Evolutionary conservation across 2,329 filamentous ascomycete genomes (phyloP), one percentile per base, ranked within the genome.

Genomic region (Leptographium galeiforme): DNA sequence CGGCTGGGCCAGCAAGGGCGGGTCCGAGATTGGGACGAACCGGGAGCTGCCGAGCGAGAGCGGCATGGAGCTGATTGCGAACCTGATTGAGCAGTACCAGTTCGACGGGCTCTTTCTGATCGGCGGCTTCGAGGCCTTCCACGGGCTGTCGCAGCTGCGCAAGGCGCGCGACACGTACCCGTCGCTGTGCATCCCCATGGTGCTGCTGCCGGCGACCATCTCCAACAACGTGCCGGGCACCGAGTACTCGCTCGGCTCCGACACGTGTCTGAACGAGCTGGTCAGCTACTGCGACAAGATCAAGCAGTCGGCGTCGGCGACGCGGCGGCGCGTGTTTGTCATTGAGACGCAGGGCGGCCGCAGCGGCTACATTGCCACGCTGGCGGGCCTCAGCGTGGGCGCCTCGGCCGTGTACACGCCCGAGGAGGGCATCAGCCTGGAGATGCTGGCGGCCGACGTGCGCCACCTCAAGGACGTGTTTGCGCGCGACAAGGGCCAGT

Each of bases 211-310:
- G 0, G 93, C 93, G n/a, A 98, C 93, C 11, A 91, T 98, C 61
- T 95, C 89, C 59, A 98, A 98, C 76, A 98, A 98, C 67, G 93
- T 98, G 6, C 93, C 93, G 0, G 93, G 93, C 41, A 95, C 91
- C 0, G 93, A 98, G 69, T 97, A 96, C 73, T 96, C 89, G 1
- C 81, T 98, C 47, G 93, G 93, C 45, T 95, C 89, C 36, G 93
- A 98, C 64, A 98, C 93, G 1, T 97, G 93, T 65, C 73, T 98
- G 57, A 98, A 98, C 71, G 89, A 95, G 53, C 77, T 98, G 41
- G 89, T 96, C 58, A 81, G 85, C 61, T 98, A 96, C 71, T 96
- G 91, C 66, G 93, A 98, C 73, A 91, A 90, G 63, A 96, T 97
- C 70, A 89, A 94, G 69, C 93, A 97, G 68, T 96, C 90, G 2